A percentile compares a stretch with the other conserved stretches of the same genome.
Evolutionary conservation across 176 grass and related monocot species (phyloP).

Genomic region (Cenchrus fungigraminus): DNA sequence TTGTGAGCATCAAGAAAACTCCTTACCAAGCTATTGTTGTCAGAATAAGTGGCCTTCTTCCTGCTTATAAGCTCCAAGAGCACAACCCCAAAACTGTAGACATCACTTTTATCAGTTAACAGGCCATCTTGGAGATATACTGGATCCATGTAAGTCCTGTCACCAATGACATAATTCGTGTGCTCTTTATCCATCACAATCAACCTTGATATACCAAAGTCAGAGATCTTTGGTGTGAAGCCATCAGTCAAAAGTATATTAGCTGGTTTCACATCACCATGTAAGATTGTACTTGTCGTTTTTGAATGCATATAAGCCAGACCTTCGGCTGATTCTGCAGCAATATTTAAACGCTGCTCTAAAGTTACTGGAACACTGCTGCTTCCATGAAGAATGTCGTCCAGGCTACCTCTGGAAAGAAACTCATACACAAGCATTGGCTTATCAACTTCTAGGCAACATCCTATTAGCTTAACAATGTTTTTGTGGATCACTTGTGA

Average conservation of each 20-base stretch:
- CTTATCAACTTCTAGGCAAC: too few relatives aligned
- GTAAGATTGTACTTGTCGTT: background rate
- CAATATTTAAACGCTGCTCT: background rate
- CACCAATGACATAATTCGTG: background rate
- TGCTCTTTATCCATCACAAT: background rate
- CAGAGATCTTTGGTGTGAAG: background rate
- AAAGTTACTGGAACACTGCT: background rate
- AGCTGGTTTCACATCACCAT: background rate
- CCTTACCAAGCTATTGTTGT: background rate
- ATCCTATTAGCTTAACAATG: too few relatives aligned
- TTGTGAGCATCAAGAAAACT: background rate
- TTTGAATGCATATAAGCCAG: slow-evolving; percentile 5
- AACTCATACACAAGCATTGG: too few relatives aligned
- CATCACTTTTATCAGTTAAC: background rate
- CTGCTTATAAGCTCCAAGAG: background rate
- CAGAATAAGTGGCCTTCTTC: background rate
- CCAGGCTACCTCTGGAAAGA: too few relatives aligned
- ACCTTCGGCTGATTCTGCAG: background rate
- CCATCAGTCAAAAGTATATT: background rate
- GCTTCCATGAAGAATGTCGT: background rate
- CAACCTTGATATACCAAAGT: background rate
- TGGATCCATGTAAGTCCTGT: background rate
- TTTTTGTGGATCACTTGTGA: too few relatives aligned
- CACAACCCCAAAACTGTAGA: background rate
- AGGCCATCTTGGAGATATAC: background rate